phyloP scores from a whole-genome alignment of 495 filamentous ascomycete species.

The Saxophila tyrrhenica region DNA sequence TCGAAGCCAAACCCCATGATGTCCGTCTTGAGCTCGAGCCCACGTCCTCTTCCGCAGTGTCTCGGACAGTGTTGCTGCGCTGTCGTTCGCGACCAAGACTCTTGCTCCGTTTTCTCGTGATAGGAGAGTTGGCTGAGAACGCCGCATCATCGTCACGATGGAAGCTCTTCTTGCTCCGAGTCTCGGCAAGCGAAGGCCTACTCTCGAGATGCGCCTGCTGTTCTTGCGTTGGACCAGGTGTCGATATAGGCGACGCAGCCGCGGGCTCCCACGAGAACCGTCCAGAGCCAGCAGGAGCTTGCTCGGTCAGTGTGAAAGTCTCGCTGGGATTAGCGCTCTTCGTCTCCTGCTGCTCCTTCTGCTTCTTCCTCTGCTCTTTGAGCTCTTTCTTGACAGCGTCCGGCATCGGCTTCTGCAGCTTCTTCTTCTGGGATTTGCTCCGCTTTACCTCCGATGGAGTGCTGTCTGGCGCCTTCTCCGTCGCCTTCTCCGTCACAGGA shows the following conservation, averaged over 20 bases:
- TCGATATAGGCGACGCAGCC: neutral
- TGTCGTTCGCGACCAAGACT: neutral
- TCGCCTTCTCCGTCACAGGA: neutral
- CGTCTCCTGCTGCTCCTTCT: neutral
- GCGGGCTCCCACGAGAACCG: neutral
- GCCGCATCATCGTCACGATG: neutral
- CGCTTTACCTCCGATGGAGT: neutral
- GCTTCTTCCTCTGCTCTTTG: neutral
- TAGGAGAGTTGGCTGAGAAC: neutral
- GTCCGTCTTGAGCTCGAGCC: neutral
- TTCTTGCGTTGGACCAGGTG: neutral
- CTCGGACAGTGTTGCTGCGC: neutral
- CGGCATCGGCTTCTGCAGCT: conserved; percentile 27
- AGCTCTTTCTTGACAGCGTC: neutral
- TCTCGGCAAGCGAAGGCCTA: neutral
- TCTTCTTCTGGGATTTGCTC: conserved; percentile 11
- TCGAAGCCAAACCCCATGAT: neutral
- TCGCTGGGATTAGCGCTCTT: neutral
- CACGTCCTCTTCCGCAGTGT: neutral
- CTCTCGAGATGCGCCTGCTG: neutral
- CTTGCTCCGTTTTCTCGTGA: neutral
- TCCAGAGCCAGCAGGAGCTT: neutral
- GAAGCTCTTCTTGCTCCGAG: neutral
- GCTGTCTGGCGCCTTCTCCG: neutral
- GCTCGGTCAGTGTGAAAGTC: neutral